These are phyloP conservation scores for Toxoplasma gondii DNA, from an alignment of 169 alveolate species.

Conservation along the genomic window DNA sequence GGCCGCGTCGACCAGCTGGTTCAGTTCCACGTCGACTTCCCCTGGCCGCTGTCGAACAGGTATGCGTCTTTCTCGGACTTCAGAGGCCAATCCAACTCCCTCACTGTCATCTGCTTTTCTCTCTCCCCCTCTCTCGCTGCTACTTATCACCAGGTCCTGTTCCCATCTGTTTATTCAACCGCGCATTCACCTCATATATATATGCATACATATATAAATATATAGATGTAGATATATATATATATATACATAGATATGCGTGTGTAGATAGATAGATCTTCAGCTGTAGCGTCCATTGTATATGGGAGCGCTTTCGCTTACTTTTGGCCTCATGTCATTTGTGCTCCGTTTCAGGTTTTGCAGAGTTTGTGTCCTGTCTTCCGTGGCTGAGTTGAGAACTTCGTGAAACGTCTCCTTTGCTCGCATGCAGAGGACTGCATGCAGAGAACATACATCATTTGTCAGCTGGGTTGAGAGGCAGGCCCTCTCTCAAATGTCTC, in stretches of 20 bases:
- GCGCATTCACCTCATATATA: background rate
- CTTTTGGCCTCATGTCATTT: no score
- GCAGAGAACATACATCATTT: background rate
- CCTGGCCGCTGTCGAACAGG: constrained; percentile 69
- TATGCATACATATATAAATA: background rate
- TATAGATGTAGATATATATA: background rate
- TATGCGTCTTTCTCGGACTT: background rate
- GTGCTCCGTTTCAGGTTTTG: no score
- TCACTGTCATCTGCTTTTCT: background rate
- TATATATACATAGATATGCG: background rate
- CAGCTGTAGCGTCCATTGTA: no score
- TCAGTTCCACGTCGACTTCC: constrained; percentile 66
- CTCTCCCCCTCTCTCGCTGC: background rate
- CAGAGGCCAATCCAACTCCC: background rate
- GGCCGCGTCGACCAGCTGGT: constrained; percentile 69
- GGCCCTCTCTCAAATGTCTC: background rate
- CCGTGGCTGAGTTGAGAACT: no score
- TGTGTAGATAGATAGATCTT: background rate
- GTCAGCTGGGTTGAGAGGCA: no score
- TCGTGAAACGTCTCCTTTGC: no score
- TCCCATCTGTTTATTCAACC: background rate
- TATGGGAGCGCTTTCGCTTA: no score
- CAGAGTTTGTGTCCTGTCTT: no score
- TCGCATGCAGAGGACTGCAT: background rate
- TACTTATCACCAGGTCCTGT: background rate